Conservation (phyloP, 2,329 filamentous ascomycete species). For the Ceratocystis harringtonii region DNA sequence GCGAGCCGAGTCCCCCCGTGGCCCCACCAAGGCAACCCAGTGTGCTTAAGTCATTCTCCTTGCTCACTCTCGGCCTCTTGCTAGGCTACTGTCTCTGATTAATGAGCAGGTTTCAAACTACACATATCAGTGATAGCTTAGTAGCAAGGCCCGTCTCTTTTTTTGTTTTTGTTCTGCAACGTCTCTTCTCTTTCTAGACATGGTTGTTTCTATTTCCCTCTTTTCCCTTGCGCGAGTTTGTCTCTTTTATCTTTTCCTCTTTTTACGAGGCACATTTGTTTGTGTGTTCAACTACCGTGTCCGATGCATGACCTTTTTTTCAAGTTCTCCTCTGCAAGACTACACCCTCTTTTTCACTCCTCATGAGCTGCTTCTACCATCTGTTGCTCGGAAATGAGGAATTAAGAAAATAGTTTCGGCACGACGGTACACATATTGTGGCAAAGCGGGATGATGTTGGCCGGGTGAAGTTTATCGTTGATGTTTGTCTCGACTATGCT, state of each 20-base stretch:
- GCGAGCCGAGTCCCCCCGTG: slow-evolving; percentile 26
- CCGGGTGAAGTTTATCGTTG: neutral
- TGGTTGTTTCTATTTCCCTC: neutral
- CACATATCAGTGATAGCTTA: neutral
- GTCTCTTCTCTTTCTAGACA: neutral
- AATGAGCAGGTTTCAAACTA: neutral
- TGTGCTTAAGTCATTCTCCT: slow-evolving; percentile 7
- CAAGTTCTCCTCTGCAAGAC: neutral
- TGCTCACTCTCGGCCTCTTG: neutral
- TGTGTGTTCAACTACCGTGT: slow-evolving; percentile 4
- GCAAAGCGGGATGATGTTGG: slow-evolving; percentile 9
- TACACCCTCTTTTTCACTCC: neutral
- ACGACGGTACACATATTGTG: slow-evolving; percentile 14
- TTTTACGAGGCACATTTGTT: slow-evolving; percentile 11
- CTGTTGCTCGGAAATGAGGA: neutral
- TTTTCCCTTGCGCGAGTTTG: neutral
- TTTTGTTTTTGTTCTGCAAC: neutral
- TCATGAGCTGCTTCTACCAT: neutral
- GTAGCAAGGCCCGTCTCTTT: neutral
- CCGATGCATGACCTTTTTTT: neutral
- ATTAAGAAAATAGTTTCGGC: neutral
- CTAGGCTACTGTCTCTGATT: neutral
- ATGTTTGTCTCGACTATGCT: neutral
- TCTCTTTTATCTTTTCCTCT: slow-evolving; percentile 1
- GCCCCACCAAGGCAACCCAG: neutral